Evolutionary conservation across 2,329 filamentous ascomycete species (phyloP), one percentile per base, ranked within the genome.

Genomic region (Canariomyces notabilis): DNA sequence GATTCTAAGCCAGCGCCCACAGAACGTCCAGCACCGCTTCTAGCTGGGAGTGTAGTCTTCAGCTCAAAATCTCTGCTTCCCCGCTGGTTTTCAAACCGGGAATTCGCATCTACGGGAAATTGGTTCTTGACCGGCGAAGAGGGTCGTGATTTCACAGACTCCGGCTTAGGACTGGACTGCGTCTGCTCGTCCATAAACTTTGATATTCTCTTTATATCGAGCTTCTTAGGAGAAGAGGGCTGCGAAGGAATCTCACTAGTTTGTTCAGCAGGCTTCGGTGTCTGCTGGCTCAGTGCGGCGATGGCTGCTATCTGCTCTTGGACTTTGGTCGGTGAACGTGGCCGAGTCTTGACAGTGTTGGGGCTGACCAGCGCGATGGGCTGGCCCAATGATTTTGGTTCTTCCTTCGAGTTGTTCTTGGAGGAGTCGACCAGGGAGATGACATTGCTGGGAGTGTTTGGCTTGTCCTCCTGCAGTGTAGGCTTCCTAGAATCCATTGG

Each of bases 191-290:
- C 75, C 12, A 80, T 54, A 54, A 83, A 83, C 44, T 64, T 71
- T 2, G 79, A 82, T 64, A 81, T 73, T 44, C 78, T 70, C 61
- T 77, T 82, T 60, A 74, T 62, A 54, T 81, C 73, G 16, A 82
- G 64, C 56, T 82, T 80, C 48, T 69, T 72, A 1, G 81, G 79
- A 14, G 79, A 80, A 3, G 71, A 60, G 4, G 76, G 67, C 49
- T 73, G 70, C 1, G 72, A 66, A 12, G 50, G 55, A 1, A 59
- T 51, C 21, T 66, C 65, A 12, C 38, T 11, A 23, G 26, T 23
- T 3, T 46, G 21, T 4, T 51, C 53, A 14, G 49, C 53, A 5
- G 56, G 54, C 33, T 60, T 59, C n/a, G 48, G 39, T 20, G 53
- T 39, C 19, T 57, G 58, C 22, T 59, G 56, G 20, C 34, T 47